Evolutionary conservation across 2,329 filamentous ascomycete species (phyloP), one percentile per base, ranked within the genome.

Genomic region (Monosporascus sp.): DNA sequence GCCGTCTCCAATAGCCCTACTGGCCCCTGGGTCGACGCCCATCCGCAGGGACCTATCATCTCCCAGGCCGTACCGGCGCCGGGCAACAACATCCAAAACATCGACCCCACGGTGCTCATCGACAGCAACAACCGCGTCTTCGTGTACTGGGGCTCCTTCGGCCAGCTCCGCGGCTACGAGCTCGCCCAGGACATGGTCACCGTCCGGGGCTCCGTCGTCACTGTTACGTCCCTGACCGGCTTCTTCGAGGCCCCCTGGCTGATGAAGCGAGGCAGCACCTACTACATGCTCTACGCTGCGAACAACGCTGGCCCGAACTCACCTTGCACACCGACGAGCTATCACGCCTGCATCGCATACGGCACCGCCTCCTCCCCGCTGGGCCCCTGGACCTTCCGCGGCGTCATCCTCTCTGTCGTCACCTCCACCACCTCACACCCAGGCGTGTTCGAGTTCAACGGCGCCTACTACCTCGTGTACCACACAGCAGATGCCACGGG

Each of bases 201-300:
- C 7, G 59, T 68, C 46, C 60, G 61, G 45, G 58, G 60, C 31
- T 64, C 40, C 52, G 54, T 53, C 19, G 48, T 40, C 19, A 36
- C 56, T 19, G 63, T 71, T 20, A 47, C 46, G 22, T 58, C 56
- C 9, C 56, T 72, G 8, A 67, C 60, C 0, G 70, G 68, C 0
- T 73, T 67, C 51, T 73, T 73, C 48, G 71, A 73, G 50, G 72
- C 70, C 0, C 66, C 72, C 0, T 74, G 71, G 71, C 55, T 74
- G 7, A 69, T 69, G 52, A 71, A 70, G 59, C 64, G 66, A 1
- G 61, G 60, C 2, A 52, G 52, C 5, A 71, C 69, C 0, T 73
- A 73, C 57, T 73, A 73, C 58, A 66, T 73, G 63, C 59, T 73
- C 5, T 73, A 72, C 45, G 70, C 71, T 1, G 71, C 66, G 4